Base-by-base conservation (phyloP, 768 basidiomycete species). In the Paxillus rubicundulus region DNA sequence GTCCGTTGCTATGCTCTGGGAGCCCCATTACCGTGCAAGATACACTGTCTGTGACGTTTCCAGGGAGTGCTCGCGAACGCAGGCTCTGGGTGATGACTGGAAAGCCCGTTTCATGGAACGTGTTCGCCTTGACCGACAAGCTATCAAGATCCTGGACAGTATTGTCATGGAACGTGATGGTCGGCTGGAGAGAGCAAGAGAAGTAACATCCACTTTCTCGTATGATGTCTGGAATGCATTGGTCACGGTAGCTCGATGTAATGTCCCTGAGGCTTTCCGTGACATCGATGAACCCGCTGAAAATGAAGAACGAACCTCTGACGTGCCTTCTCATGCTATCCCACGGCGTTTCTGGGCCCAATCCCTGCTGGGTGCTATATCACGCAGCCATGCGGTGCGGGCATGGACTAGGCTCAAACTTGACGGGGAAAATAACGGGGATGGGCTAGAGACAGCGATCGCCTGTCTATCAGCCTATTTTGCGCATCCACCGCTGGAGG, bases 211-310 rank as follows among this genome's bases (percentile, higher is more conserved):
- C n/a, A 65, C 65, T 37, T 65, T 76, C 57, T 73, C 72, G 10
- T 74, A 80, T 54, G 85, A 85, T 53, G 73, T 77, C 36, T 85
- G 81, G 81, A 79, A 84, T 59, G 75, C 64, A 16, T 61, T 85
- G 49, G 70, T 77, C 17, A 56, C 72, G 13, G 75, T 77, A 57
- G 61, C 69, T 27, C 59, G 64, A 18, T 67, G 69, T 16, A 62
- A 74, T 20, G 45, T 77, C 32, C 74, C 77, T 0, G 50, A 57
- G 32, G 56, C 60, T 43, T 65, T 74, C 45, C 45, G 51, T 43
- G 59, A 53, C 28, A 16, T 64, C 60, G 50, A 50, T 14, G 56
- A 17, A 28, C 28, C 14, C 24, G 45, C 44, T 41, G 38, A 32
- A 21, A 33, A 37, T 30, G 27, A 37, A 37, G 49, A 44, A 27